A percentile compares a stretch with the other conserved stretches of the same genome.
Evolutionary conservation across 2,329 filamentous ascomycete genomes (phyloP).

Genomic region (Penicillium frequentans): DNA sequence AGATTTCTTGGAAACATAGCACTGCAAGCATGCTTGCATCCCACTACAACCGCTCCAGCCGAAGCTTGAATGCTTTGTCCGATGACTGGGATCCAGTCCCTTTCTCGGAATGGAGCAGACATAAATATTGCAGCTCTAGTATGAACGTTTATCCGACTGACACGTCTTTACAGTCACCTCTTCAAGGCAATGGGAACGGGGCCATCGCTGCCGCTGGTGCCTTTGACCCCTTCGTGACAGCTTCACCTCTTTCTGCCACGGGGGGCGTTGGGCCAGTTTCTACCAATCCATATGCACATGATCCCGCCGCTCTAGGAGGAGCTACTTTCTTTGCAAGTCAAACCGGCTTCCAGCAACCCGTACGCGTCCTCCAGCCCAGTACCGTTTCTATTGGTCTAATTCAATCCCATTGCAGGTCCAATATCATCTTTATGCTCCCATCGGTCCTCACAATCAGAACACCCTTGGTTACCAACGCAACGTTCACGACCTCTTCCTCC

Average conservation of each 20-base stretch:
- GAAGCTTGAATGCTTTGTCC: conserved; percentile 25
- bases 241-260: conserved; percentile 52
- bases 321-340: conserved; percentile 66
- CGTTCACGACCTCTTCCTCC: conserved; percentile 87
- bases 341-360: conserved; percentile 63
- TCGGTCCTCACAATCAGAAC: conserved; percentile 78
- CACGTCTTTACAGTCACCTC: conserved; percentile 26
- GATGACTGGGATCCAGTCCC: conserved; percentile 19
- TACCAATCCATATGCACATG: conserved; percentile 77
- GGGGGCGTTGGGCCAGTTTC: conserved; percentile 47
- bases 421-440: conserved; percentile 90
- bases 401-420: conserved; percentile 58
- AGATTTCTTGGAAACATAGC: not conserved
- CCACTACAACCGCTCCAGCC: conserved; percentile 9
- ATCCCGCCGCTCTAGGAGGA: conserved; percentile 57
- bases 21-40: conserved; percentile 2
- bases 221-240: conserved; percentile 67
- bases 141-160: conserved; percentile 18
- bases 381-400: not conserved
- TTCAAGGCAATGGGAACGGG: conserved; percentile 51
- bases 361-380: conserved; percentile 35
- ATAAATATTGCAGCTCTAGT: conserved; percentile 11
- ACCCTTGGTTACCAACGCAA: conserved; percentile 81
- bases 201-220: conserved; percentile 46
- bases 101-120: not conserved